phyloP scores from a whole-genome alignment of 441 rosid genomes.

The Brassica hybrid region DNA sequence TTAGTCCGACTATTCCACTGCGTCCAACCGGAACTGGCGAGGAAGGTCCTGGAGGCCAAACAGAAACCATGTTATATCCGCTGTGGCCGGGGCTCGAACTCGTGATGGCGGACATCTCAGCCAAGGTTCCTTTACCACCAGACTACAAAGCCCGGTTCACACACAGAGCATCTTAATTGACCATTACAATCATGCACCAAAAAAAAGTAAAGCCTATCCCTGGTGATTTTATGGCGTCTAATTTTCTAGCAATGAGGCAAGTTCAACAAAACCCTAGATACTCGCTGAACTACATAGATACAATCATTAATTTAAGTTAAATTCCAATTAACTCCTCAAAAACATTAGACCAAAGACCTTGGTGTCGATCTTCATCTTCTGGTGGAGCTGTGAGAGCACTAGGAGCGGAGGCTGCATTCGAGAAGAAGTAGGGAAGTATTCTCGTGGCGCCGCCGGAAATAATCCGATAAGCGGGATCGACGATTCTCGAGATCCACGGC shows the following conservation, averaged over 20 bases:
- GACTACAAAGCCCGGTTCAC: neutral
- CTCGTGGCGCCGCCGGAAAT: constrained; percentile 62
- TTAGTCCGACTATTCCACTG: too few species aligned
- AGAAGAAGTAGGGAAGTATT: constrained; percentile 70
- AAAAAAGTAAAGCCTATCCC: neutral
- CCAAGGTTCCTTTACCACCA: too few species aligned
- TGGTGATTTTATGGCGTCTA: neutral
- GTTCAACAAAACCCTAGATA: constrained; percentile 34
- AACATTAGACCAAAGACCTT: constrained; percentile 51
- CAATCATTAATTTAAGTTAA: neutral
- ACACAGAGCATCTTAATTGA: constrained; percentile 4
- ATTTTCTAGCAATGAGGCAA: constrained; percentile 1
- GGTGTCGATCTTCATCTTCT: constrained; percentile 42
- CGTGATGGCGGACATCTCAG: too few species aligned
- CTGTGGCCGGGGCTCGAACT: too few species aligned
- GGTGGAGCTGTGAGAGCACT: constrained; percentile 48
- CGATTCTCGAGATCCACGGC: constrained; percentile 74
- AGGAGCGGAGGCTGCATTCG: constrained; percentile 39
- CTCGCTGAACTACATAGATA: neutral
- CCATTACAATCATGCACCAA: constrained; percentile 16
- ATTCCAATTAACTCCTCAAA: neutral
- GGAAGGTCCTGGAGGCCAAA: too few species aligned
- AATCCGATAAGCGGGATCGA: constrained; percentile 78
- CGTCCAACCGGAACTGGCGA: too few species aligned
- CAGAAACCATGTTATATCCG: too few species aligned